A percentile compares a stretch with the other conserved stretches of the same genome.
Conservation (phyloP, 768 basidiomycete genomes). For the Auricularia auricula-judae region DNA sequence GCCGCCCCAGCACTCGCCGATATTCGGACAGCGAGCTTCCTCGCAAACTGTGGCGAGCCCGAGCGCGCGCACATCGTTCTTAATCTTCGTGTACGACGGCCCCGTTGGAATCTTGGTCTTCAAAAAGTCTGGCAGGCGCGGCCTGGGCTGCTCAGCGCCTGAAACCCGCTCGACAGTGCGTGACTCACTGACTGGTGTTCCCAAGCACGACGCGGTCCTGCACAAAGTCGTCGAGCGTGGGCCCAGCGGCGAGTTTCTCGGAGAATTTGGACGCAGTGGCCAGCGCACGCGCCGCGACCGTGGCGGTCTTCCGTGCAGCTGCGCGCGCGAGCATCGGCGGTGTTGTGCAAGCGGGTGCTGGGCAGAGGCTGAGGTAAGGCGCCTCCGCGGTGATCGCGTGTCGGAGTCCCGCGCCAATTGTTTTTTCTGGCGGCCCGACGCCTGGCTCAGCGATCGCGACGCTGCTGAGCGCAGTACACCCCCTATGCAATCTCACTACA, state of each 20-base stretch:
- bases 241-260: slow-evolving; percentile 50
- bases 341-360: background rate
- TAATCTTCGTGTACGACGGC: slow-evolving; percentile 80
- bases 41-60: slow-evolving; percentile 95
- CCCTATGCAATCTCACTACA: too few relatives aligned
- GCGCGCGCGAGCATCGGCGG: background rate
- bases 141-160: slow-evolving; percentile 32
- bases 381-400: background rate
- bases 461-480: too few relatives aligned
- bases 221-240: slow-evolving; percentile 69
- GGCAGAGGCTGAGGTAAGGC: background rate
- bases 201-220: slow-evolving; percentile 56
- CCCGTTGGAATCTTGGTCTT: slow-evolving; percentile 91
- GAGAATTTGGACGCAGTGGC: slow-evolving; percentile 26
- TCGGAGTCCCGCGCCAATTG: background rate
- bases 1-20: slow-evolving; percentile 99
- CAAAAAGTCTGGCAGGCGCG: slow-evolving; percentile 75
- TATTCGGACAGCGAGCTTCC: slow-evolving; percentile 97
- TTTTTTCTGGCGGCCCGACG: background rate
- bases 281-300: background rate
- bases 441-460: background rate
- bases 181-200: slow-evolving; percentile 52
- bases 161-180: background rate
- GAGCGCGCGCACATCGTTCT: slow-evolving; percentile 87
- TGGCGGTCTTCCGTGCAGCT: background rate